Conservation (phyloP, 345 rosid genomes). For the Salix viminalis region DNA sequence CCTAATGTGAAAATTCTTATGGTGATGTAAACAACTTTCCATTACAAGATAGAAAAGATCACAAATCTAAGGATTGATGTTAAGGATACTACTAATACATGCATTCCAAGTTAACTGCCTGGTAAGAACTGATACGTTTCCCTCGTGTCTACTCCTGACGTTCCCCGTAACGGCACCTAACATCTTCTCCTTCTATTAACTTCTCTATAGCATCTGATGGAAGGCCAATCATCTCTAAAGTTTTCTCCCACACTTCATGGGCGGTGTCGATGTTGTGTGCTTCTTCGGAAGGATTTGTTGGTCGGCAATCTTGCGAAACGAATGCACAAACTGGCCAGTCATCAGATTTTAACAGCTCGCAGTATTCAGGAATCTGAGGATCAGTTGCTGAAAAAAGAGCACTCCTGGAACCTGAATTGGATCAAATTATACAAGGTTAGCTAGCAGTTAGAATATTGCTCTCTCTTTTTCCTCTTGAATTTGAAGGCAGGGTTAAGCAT, state of each 20-base stretch:
- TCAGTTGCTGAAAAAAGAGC: constrained; percentile 88
- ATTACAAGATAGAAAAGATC: not conserved
- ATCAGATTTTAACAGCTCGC: constrained; percentile 70
- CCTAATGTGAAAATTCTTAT: not conserved
- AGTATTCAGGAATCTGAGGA: constrained; percentile 87
- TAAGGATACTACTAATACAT: not conserved
- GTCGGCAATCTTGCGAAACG: constrained; percentile 89
- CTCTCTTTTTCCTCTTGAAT: not conserved
- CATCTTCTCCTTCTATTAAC: constrained; percentile 67
- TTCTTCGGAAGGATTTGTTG: constrained; percentile 87
- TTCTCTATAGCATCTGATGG: constrained; percentile 73
- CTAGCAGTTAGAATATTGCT: not conserved
- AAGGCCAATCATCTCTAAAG: constrained; percentile 76
- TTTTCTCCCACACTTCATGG: constrained; percentile 77
- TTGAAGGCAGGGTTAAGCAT: not conserved
- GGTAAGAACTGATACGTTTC: not conserved
- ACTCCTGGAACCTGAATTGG: constrained; percentile 71
- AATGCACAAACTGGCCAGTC: constrained; percentile 95
- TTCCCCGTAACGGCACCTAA: constrained; percentile 22
- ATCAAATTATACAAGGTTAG: constrained; percentile 1
- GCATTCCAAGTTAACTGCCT: not conserved
- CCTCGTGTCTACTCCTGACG: not conserved
- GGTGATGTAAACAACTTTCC: not conserved
- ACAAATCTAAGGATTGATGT: not conserved
- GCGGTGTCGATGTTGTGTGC: constrained; percentile 74